Conservation (phyloP, 1,284 basidiomycete genomes). For the Cryptococcus wingfieldii region DNA sequence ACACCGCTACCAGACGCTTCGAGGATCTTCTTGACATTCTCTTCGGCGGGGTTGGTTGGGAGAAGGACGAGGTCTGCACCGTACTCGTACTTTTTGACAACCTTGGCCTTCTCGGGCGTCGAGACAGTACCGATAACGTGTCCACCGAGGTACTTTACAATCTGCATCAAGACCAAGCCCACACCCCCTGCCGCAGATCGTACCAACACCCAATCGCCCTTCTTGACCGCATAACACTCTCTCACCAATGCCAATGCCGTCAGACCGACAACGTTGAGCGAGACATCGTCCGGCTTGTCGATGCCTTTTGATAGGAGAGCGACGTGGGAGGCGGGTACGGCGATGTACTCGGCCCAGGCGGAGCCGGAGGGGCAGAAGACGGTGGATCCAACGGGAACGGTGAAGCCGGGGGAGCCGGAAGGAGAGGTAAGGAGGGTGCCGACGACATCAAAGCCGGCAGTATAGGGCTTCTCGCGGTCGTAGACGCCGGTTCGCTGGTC, state of each 20-base stretch:
- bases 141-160: slow-evolving; percentile 60
- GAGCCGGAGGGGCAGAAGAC: slow-evolving; percentile 57
- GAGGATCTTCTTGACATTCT: slow-evolving; percentile 59
- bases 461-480: slow-evolving; percentile 60
- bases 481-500: slow-evolving; percentile 52
- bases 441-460: slow-evolving; percentile 71
- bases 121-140: slow-evolving; percentile 94
- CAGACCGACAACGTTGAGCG: slow-evolving; percentile 67
- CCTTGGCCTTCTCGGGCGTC: slow-evolving; percentile 71
- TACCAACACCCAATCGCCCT: slow-evolving; percentile 55
- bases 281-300: slow-evolving; percentile 63
- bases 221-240: slow-evolving; percentile 72
- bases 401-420: slow-evolving; percentile 30
- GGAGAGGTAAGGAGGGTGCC: slow-evolving; percentile 72
- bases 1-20: slow-evolving; percentile 81
- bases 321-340: slow-evolving; percentile 61
- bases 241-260: slow-evolving; percentile 69
- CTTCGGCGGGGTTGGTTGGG: slow-evolving; percentile 57
- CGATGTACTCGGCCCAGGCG: slow-evolving; percentile 70
- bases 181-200: slow-evolving; percentile 83
- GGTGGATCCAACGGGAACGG: slow-evolving; percentile 48
- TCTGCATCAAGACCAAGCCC: slow-evolving; percentile 54
- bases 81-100: slow-evolving; percentile 71
- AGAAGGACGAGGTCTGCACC: slow-evolving; percentile 86
- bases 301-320: slow-evolving; percentile 54